Evolutionary conservation across 2,329 filamentous ascomycete species (phyloP).

Genomic region (Cytospora chrysosperma): DNA sequence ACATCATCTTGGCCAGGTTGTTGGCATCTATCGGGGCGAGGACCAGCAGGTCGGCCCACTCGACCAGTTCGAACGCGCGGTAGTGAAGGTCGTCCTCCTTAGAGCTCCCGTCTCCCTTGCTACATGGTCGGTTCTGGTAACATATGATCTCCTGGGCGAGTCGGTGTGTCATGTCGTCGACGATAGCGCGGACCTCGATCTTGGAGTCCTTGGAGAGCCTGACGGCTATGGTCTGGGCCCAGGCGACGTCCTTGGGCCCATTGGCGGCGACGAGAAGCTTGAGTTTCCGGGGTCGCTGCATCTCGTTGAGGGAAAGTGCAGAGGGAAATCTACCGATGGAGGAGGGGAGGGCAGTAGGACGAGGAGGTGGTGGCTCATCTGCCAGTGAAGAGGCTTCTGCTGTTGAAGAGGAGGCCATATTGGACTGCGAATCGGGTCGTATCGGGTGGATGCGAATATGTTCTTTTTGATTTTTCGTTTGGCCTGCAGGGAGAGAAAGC

Average conservation of each 20-base stretch:
- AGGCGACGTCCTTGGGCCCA: conserved; percentile 63
- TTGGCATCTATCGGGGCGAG: conserved; percentile 84
- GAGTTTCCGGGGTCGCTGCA: conserved; percentile 44
- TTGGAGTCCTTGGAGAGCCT: conserved; percentile 64
- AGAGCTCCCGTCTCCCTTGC: conserved; percentile 27
- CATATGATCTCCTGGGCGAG: conserved; percentile 63
- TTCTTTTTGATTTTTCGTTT: background rate
- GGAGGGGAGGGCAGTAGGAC: background rate
- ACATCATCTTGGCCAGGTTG: conserved; percentile 82
- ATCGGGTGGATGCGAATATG: background rate
- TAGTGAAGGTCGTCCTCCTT: conserved; percentile 51
- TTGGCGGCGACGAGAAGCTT: conserved; percentile 66
- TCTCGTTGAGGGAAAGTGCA: conserved; percentile 37
- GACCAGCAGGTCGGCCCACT: conserved; percentile 86
- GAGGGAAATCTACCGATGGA: conserved; percentile 23
- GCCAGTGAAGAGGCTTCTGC: conserved; percentile 19
- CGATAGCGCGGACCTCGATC: conserved; percentile 60
- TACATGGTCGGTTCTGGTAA: conserved; percentile 53
- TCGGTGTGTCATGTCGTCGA: conserved; percentile 64
- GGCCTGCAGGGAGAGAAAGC: conserved; percentile 13
- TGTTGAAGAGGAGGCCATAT: conserved; percentile 20
- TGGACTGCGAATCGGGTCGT: background rate
- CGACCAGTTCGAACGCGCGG: conserved; percentile 66
- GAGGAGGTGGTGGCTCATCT: conserved; percentile 20
- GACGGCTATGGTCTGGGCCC: conserved; percentile 64